Conservation (phyloP, 768 basidiomycete genomes). For the Mycena indigotica region DNA sequence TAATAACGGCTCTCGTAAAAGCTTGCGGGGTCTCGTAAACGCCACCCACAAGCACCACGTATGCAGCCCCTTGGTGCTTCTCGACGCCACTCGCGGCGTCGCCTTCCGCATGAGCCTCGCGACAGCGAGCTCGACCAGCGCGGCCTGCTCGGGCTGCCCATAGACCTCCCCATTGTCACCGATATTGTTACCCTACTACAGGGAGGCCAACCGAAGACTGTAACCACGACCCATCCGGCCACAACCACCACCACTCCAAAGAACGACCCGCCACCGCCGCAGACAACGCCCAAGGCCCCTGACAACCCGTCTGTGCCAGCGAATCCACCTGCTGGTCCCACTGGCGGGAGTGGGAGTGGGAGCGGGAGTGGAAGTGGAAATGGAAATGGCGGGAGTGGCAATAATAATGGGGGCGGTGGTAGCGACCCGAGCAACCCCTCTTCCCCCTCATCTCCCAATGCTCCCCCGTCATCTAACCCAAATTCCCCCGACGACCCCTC, state of each 20-base stretch:
- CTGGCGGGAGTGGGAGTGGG: constrained; percentile 9
- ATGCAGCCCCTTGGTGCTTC: too few species aligned
- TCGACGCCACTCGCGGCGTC: too few species aligned
- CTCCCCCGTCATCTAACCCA: neutral
- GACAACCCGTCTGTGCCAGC: neutral
- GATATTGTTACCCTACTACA: constrained; percentile 39
- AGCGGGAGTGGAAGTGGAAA: constrained; percentile 16
- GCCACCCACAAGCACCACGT: too few species aligned
- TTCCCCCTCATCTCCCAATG: too few species aligned
- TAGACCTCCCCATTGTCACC: constrained; percentile 44
- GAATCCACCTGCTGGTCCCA: constrained; percentile 12
- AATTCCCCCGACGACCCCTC: neutral
- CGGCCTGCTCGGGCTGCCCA: constrained; percentile 39
- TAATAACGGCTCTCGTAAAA: too few species aligned
- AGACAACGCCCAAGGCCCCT: constrained; percentile 11
- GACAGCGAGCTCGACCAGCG: constrained; percentile 34
- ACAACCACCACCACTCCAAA: constrained; percentile 20
- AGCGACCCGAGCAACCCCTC: too few species aligned
- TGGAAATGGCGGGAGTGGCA: neutral
- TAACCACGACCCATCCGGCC: constrained; percentile 20
- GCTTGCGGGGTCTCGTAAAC: too few species aligned
- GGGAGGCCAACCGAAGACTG: constrained; percentile 20
- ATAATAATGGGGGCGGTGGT: constrained; percentile 5
- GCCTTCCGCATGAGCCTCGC: too few species aligned
- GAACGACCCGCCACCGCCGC: constrained; percentile 15